Evolutionary conservation across 306 rosid species (phyloP).

Genomic region (Nissolia schottii): DNA sequence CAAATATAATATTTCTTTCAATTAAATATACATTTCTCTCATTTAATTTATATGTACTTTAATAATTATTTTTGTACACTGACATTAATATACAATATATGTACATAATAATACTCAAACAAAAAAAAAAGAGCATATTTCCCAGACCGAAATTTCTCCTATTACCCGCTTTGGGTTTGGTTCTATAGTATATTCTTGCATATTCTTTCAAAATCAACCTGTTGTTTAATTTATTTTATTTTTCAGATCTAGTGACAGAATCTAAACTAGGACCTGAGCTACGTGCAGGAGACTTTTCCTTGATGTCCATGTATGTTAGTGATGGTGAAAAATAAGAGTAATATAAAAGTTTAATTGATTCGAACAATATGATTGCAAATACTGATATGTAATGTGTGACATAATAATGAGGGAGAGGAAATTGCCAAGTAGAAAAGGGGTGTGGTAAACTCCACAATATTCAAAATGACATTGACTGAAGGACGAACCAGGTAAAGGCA

Average conservation of each 20-base stretch:
- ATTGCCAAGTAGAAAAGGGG: background rate
- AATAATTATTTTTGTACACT: too few relatives aligned
- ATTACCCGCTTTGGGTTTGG: too few relatives aligned
- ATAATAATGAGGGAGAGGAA: background rate
- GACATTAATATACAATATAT: too few relatives aligned
- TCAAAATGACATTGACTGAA: constrained; percentile 21
- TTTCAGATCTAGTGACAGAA: background rate
- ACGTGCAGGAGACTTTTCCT: background rate
- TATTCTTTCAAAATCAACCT: background rate
- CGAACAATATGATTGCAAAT: background rate
- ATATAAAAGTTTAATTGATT: background rate
- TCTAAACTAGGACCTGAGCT: background rate
- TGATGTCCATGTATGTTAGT: background rate
- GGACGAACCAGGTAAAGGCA: background rate
- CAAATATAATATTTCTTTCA: too few relatives aligned
- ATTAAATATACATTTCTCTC: too few relatives aligned
- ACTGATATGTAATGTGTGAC: constrained; percentile 27
- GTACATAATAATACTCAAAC: too few relatives aligned
- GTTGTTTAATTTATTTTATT: background rate
- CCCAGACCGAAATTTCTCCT: too few relatives aligned
- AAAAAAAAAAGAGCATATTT: too few relatives aligned
- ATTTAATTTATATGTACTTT: too few relatives aligned
- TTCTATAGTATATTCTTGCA: too few relatives aligned
- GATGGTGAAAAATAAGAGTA: background rate
- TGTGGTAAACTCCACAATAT: constrained; percentile 13